These are phyloP conservation scores for Botryotinia globosa DNA, from an alignment of 2,329 filamentous ascomycete species.

Conservation along the genomic window DNA sequence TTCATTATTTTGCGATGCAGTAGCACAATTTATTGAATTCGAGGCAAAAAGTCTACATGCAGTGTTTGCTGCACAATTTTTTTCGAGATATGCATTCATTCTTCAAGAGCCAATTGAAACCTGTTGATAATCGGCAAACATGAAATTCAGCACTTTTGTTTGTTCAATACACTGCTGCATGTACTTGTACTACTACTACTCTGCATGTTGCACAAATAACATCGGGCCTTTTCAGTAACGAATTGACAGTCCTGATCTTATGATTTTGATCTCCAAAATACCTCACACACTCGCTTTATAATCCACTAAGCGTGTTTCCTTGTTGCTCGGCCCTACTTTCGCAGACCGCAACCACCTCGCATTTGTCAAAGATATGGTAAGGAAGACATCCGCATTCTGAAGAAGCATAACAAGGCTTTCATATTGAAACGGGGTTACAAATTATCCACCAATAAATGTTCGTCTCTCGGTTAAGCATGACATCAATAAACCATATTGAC, in stretches of 20 bases:
- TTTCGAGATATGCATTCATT: not conserved
- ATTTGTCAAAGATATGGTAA: not conserved
- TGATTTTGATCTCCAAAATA: not conserved
- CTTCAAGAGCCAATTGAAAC: not conserved
- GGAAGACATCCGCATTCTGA: not conserved
- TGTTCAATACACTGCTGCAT: not conserved
- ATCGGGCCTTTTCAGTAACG: slow-evolving; percentile 12
- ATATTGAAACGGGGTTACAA: not conserved
- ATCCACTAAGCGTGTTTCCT: not conserved
- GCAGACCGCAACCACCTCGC: not conserved
- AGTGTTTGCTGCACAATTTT: not conserved
- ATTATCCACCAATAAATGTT: slow-evolving; percentile 12
- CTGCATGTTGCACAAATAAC: not conserved
- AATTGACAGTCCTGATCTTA: not conserved
- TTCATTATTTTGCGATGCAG: not conserved
- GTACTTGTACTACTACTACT: slow-evolving; percentile 5
- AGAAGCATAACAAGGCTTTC: slow-evolving; percentile 10
- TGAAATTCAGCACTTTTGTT: not conserved
- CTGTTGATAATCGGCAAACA: not conserved
- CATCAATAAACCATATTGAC: not conserved
- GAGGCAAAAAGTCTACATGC: not conserved
- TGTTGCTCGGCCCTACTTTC: not conserved
- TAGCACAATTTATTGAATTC: not conserved
- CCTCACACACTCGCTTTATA: not conserved
- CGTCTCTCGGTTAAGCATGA: not conserved